phyloP scores from a whole-genome alignment of 2,329 filamentous ascomycete species.

The Colletotrichum gloeosporioides region DNA sequence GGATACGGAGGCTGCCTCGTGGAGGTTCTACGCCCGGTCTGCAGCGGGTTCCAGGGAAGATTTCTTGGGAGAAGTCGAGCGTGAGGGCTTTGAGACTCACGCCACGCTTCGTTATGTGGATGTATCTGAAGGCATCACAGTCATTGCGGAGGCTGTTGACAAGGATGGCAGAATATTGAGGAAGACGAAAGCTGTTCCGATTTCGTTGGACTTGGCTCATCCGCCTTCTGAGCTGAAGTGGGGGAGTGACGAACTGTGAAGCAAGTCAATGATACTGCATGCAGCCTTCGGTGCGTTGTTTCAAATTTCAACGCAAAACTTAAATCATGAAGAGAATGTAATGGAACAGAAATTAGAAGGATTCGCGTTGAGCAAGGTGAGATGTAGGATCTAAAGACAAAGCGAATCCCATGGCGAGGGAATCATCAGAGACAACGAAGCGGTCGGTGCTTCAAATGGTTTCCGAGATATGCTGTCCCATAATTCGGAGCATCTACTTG shows the following conservation, averaged over 20 bases:
- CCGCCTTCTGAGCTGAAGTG: not conserved
- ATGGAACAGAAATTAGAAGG: rapidly evolving
- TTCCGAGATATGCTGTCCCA: not conserved
- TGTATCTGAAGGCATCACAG: rapidly evolving
- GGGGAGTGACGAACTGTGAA: not conserved
- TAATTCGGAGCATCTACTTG: not conserved
- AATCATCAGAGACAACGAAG: rapidly evolving
- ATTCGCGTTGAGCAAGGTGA: not conserved
- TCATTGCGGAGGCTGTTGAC: not conserved
- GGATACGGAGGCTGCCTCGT: not conserved
- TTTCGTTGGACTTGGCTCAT: not conserved
- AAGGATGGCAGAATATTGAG: not conserved
- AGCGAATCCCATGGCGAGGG: not conserved
- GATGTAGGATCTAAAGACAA: not conserved
- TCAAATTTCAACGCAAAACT: no score
- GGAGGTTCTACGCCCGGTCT: not conserved
- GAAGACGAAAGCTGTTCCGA: not conserved
- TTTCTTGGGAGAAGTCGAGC: rapidly evolving
- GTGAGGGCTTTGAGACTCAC: not conserved
- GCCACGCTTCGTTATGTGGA: rapidly evolving
- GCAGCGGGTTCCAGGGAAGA: rapidly evolving
- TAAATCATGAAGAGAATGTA: rapidly evolving
- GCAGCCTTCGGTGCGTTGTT: no score
- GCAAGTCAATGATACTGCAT: no score
- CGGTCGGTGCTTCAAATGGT: not conserved